Conservation (phyloP, 139 green algal species). For the Chlamydomonas urium region DNA sequence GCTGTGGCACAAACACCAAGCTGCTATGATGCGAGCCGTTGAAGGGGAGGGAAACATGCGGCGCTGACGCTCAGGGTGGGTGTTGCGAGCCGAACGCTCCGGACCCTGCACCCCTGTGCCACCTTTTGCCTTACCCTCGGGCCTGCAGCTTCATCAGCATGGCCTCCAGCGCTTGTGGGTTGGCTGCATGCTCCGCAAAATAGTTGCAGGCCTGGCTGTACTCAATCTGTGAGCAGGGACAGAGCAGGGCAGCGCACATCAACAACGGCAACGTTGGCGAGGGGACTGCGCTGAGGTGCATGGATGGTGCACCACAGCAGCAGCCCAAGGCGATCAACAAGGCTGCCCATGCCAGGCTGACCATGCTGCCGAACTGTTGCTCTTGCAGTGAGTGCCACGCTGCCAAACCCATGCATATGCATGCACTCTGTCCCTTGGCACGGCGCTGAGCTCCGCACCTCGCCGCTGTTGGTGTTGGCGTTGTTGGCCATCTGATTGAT, state of each 20-base stretch:
- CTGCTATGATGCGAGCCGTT: neutral
- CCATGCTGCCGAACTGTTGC: too few species aligned
- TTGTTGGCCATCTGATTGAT: neutral
- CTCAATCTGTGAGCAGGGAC: too few species aligned
- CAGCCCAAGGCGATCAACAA: neutral
- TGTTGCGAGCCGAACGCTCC: too few species aligned
- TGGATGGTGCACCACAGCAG: neutral
- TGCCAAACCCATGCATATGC: neutral
- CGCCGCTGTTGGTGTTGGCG: neutral
- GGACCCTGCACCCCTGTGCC: too few species aligned
- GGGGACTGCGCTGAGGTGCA: neutral
- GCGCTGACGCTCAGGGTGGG: too few species aligned
- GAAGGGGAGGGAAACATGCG: neutral
- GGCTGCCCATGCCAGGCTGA: neutral
- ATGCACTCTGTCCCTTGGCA: neutral
- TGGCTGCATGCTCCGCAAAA: neutral
- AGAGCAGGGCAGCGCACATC: too few species aligned
- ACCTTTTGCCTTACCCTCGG: neutral
- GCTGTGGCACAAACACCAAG: neutral
- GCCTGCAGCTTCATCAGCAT: conserved; percentile 5
- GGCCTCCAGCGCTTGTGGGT: neutral
- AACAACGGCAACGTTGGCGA: neutral
- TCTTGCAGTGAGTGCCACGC: neutral
- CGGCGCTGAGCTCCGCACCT: neutral
- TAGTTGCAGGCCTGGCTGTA: conserved; percentile 11